These are phyloP conservation scores for Ceratocystis colombiana DNA, from an alignment of 2,329 filamentous ascomycete species.

Conservation along the genomic window DNA sequence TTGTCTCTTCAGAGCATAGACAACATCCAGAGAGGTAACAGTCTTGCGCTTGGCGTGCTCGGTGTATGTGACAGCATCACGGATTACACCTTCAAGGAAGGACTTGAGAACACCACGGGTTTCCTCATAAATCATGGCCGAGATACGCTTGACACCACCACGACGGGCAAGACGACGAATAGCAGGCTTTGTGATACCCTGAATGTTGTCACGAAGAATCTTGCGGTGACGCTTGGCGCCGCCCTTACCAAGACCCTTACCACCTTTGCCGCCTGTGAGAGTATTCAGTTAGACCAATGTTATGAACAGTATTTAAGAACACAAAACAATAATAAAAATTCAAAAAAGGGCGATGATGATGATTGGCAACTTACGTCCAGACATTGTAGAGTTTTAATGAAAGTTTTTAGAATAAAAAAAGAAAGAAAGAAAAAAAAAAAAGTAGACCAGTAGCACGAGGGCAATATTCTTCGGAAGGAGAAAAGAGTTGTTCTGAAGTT, in stretches of 20 bases:
- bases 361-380: constrained; percentile 26
- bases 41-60: constrained; percentile 77
- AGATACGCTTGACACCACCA: constrained; percentile 99
- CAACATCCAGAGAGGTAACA: constrained; percentile 59
- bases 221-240: constrained; percentile 98
- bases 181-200: constrained; percentile 97
- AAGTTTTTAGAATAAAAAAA: background rate
- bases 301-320: background rate
- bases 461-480: background rate
- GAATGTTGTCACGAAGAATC: constrained; percentile 99
- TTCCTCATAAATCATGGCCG: constrained; percentile 81
- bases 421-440: background rate
- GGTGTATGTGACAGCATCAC: constrained; percentile 67
- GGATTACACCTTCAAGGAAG: constrained; percentile 67
- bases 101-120: constrained; percentile 68
- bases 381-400: constrained; percentile 22
- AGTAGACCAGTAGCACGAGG: constrained; percentile 9
- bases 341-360: background rate
- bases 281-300: background rate
- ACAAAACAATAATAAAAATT: background rate
- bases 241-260: constrained; percentile 96
- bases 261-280: constrained; percentile 72
- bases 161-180: constrained; percentile 97
- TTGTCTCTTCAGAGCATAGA: constrained; percentile 59
- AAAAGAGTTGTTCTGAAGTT: background rate